phyloP scores from a whole-genome alignment of 2,329 filamentous ascomycete species.

The Rugonectria rugulosa region DNA sequence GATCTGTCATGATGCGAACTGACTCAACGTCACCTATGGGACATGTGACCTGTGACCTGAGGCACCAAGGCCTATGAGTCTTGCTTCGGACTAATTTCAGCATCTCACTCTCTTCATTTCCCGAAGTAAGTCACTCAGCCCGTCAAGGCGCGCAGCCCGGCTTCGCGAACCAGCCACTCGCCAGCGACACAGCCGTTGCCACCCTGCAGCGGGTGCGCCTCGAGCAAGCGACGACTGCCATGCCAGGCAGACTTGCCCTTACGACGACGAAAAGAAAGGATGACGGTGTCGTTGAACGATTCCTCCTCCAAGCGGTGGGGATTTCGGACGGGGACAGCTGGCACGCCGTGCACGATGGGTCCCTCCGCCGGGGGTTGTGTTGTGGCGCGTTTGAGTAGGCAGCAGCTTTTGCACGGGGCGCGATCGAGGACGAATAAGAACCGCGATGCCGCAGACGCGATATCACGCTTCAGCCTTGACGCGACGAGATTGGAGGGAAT shows the following conservation, averaged over 20 bases:
- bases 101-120: slow-evolving; percentile 8
- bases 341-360: slow-evolving; percentile 8
- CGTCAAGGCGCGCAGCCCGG: slow-evolving; percentile 1
- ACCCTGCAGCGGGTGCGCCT: neutral
- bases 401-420: slow-evolving; percentile 24
- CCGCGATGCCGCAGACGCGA: neutral
- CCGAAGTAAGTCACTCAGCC: slow-evolving; percentile 15
- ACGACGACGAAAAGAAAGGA: slow-evolving; percentile 4
- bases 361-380: neutral
- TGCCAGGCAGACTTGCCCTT: slow-evolving; percentile 5
- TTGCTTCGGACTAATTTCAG: neutral
- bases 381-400: slow-evolving; percentile 22
- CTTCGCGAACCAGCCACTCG: neutral
- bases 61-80: neutral
- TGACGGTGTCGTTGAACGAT: neutral
- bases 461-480: neutral
- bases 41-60: slow-evolving; percentile 6
- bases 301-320: neutral
- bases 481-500: slow-evolving; percentile 12
- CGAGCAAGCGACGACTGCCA: neutral
- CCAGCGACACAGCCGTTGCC: slow-evolving; percentile 14
- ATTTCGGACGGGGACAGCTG: slow-evolving; percentile 12
- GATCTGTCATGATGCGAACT: neutral
- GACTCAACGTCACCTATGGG: neutral
- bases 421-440: slow-evolving; percentile 11